Evolutionary conservation across 306 rosid genomes (phyloP), one percentile per base, ranked within the genome.

Genomic region (Cajanus cajan): DNA sequence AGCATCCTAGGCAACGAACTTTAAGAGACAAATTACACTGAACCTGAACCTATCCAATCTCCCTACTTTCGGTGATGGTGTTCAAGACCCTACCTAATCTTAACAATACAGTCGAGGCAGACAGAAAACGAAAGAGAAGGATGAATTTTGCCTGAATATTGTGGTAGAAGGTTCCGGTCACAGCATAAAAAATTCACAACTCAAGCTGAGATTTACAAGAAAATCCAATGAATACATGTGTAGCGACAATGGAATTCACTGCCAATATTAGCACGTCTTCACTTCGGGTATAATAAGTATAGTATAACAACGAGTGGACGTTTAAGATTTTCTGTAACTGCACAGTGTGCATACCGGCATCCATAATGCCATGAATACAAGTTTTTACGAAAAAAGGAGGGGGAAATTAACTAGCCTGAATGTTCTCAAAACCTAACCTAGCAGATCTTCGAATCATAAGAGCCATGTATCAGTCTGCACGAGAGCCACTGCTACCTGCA

Each of bases 391-490:
- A 70, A 73, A 50, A 62, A 36, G 36, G 36, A 6, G 48, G 73
- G 8, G 36, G 19, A 51, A 86, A 81, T 82, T 77, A 67, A 85
- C 68, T 58, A 79, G 76, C 82, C 78, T 80, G 83, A 85, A 71
- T 82, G 75, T 80, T 84, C 83, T 66, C 79, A 77, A 48, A 64
- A 75, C 90, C 87, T 71, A 79, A 64, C 54, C 55, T 51, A 70
- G 82, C 21, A 76, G 80, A 70, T 71, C 50, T 81, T 78, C 21
- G 10, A 69, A 72, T 77, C 51, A 22, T 31, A 80, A 61, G n/a
- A 22, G 47, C 31, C n/a, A 55, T 36, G 74, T 82, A 74, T 90
- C 84, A 90, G 65, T 86, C 90, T 25, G 81, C 76, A 9, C 85
- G 82, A 45, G 82, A 11, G 71, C 79, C 73, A 19, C 85, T 75